Conservation (phyloP, 768 basidiomycete species). For the Agrocybe pediades region DNA sequence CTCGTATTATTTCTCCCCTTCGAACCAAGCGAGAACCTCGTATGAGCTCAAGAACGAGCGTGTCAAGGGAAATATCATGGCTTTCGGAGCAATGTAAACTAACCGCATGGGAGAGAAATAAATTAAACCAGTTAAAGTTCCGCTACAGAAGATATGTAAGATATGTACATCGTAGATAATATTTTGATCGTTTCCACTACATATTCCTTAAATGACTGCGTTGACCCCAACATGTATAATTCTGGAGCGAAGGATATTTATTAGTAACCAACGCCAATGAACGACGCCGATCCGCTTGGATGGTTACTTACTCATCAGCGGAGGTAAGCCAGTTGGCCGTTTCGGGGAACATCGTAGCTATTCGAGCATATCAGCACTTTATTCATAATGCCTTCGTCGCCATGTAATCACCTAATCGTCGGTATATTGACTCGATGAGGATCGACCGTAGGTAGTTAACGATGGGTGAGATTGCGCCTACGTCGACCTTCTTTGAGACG, state of each 20-base stretch:
- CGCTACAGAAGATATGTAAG: too few relatives aligned
- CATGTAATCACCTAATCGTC: slow-evolving; percentile 44
- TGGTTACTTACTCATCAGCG: slow-evolving; percentile 52
- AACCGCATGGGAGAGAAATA: too few relatives aligned
- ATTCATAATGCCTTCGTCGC: too few relatives aligned
- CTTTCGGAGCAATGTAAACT: too few relatives aligned
- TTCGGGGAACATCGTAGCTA: slow-evolving; percentile 64
- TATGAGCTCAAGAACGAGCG: too few relatives aligned
- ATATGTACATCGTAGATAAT: too few relatives aligned
- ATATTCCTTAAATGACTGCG: slow-evolving; percentile 41
- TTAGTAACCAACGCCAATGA: background rate
- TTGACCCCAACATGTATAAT: slow-evolving; percentile 62
- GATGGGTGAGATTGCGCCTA: slow-evolving; percentile 31
- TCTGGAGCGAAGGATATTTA: slow-evolving; percentile 22
- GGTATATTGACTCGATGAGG: slow-evolving; percentile 66
- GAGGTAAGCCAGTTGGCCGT: slow-evolving; percentile 58
- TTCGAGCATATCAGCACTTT: too few relatives aligned
- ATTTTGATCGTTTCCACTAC: background rate
- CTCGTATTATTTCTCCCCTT: too few relatives aligned
- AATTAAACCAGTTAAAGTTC: too few relatives aligned
- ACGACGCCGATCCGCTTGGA: background rate
- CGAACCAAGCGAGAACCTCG: too few relatives aligned
- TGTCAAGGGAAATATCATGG: too few relatives aligned
- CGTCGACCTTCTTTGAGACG: slow-evolving; percentile 39
- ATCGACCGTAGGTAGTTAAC: slow-evolving; percentile 46